Conservation (phyloP, 2,329 filamentous ascomycete genomes). For the Teratosphaeria destructans region DNA sequence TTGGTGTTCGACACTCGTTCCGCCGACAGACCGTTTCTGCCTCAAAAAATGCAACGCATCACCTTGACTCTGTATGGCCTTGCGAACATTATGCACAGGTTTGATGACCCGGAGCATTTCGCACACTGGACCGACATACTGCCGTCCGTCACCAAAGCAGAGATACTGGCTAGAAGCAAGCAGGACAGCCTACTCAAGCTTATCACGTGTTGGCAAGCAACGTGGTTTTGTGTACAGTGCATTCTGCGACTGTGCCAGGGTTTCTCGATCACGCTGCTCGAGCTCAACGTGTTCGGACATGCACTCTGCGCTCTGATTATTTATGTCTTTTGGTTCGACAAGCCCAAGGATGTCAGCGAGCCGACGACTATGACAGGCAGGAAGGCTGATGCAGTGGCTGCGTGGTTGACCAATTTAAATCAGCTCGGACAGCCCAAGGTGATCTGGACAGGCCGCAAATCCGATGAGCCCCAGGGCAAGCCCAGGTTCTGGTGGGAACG, state of each 20-base stretch:
- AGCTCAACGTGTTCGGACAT: conserved; percentile 15
- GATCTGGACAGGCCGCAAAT: not conserved
- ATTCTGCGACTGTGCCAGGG: conserved; percentile 7
- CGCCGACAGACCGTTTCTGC: not conserved
- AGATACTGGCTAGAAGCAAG: conserved; percentile 10
- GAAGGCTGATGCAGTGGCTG: not conserved
- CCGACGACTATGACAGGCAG: not conserved
- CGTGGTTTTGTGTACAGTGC: conserved; percentile 15
- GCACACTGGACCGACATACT: not conserved
- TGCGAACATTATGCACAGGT: not conserved
- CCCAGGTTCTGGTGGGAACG: too few relatives aligned
- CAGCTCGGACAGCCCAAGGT: not conserved
- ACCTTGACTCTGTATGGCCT: not conserved
- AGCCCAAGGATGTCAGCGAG: conserved; percentile 11
- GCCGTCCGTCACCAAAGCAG: not conserved
- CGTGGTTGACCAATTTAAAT: not conserved
- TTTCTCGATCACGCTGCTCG: conserved; percentile 11
- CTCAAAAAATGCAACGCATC: not conserved
- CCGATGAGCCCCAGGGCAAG: too few relatives aligned
- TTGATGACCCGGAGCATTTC: too few relatives aligned
- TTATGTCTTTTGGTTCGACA: conserved; percentile 16
- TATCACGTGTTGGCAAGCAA: conserved; percentile 8
- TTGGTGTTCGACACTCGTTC: conserved; percentile 2
- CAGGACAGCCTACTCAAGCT: conserved; percentile 8
- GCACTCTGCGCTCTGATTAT: conserved; percentile 12